Evolutionary conservation across 2,329 filamentous ascomycete species (phyloP).

Genomic region (Botrytis galanthina): DNA sequence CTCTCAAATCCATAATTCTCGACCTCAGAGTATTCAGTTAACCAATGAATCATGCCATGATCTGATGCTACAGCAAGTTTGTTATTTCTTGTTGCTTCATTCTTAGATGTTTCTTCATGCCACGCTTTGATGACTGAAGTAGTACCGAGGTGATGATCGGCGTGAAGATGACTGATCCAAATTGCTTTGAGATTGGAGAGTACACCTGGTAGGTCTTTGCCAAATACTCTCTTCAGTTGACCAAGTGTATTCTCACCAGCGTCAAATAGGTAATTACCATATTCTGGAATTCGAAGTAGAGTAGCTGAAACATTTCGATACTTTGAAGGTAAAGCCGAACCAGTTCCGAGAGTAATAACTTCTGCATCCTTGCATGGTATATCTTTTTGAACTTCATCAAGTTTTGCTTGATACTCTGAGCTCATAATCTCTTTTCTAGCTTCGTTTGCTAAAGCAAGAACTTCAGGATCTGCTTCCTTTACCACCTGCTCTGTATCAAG

Average conservation of each 20-base stretch:
- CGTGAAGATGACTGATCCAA: constrained; percentile 94
- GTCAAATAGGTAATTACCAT: constrained; percentile 88
- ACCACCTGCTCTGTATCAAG: constrained; percentile 49
- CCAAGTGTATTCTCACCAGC: constrained; percentile 90
- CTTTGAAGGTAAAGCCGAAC: constrained; percentile 85
- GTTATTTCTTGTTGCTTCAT: constrained; percentile 41
- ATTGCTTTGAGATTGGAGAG: constrained; percentile 77
- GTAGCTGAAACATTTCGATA: constrained; percentile 94
- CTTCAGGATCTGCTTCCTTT: constrained; percentile 42
- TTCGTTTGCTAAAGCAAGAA: constrained; percentile 52
- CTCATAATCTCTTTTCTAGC: constrained; percentile 45
- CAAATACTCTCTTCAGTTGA: constrained; percentile 74
- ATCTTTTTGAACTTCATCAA: constrained; percentile 55
- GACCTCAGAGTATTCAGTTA: constrained; percentile 75
- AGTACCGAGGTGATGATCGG: constrained; percentile 90
- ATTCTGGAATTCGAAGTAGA: constrained; percentile 76
- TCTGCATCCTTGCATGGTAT: constrained; percentile 75
- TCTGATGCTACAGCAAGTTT: constrained; percentile 69
- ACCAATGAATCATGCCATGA: constrained; percentile 67
- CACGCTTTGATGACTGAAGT: constrained; percentile 79
- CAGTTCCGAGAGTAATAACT: constrained; percentile 84
- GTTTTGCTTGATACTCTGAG: constrained; percentile 48
- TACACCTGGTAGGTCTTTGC: constrained; percentile 64
- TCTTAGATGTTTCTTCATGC: constrained; percentile 53
- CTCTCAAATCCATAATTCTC: constrained; percentile 73